Percentiles rank a stretch among this genome's conserved stretches.
phyloP scores from a whole-genome alignment of 2,329 filamentous ascomycete species.

The Paracoccidioides brasiliensis region DNA sequence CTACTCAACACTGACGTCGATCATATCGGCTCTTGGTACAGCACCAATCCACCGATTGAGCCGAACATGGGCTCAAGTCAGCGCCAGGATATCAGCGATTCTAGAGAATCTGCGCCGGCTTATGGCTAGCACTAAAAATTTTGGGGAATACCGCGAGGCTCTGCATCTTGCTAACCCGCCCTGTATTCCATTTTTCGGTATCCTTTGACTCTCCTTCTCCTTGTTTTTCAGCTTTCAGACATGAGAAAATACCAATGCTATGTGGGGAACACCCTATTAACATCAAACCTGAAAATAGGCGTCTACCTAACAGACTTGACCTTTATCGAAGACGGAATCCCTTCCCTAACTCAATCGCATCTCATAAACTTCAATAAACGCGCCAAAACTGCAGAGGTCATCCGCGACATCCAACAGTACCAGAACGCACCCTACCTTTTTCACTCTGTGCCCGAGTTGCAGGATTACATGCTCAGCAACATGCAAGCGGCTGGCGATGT shows the following conservation, averaged over 20 bases:
- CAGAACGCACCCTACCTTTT: conserved; percentile 94
- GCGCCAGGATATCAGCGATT: conserved; percentile 63
- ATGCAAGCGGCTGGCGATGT: conserved; percentile 93
- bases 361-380: conserved; percentile 98
- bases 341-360: conserved; percentile 88
- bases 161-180: conserved; percentile 87
- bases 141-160: conserved; percentile 88
- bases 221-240: not conserved
- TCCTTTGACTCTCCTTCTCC: conserved; percentile 15
- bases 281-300: conserved; percentile 38
- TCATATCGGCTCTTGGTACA: conserved; percentile 89
- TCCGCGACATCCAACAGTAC: conserved; percentile 96
- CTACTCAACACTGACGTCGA: conserved; percentile 92
- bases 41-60: conserved; percentile 89
- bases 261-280: conserved; percentile 4
- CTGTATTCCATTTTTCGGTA: conserved; percentile 97
- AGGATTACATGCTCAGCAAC: conserved; percentile 93
- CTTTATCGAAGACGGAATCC: conserved; percentile 97
- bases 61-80: conserved; percentile 88
- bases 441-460: conserved; percentile 77
- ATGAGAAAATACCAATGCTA: no score
- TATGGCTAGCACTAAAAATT: conserved; percentile 97
- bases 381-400: conserved; percentile 94
- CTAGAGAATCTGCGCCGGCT: conserved; percentile 85
- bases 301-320: conserved; percentile 95